These are phyloP conservation scores for Waitea zeae DNA, from an alignment of 1,284 basidiomycete genomes.

Conservation along the genomic window DNA sequence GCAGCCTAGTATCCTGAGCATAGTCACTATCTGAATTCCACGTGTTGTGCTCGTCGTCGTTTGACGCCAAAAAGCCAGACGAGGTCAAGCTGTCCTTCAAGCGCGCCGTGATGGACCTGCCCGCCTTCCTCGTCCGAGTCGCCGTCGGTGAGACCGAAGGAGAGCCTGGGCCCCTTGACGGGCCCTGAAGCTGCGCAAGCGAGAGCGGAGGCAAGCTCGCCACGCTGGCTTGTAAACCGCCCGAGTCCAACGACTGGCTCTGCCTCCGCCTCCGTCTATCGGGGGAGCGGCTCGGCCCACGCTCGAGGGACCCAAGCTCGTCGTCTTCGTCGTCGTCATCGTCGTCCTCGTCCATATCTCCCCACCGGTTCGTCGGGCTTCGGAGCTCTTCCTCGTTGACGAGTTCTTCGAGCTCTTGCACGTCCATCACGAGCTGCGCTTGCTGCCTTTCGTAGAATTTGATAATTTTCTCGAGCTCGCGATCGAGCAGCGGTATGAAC, in stretches of 20 bases:
- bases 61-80: constrained; percentile 7
- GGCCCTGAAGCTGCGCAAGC: constrained; percentile 3
- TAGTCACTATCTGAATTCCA: constrained; percentile 80
- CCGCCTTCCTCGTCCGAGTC: constrained; percentile 14
- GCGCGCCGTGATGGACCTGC: constrained; percentile 23
- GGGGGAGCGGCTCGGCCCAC: neutral
- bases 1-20: constrained; percentile 75
- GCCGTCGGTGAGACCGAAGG: constrained; percentile 7
- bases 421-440: constrained; percentile 48
- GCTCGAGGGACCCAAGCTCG: constrained; percentile 28
- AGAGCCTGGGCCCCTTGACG: constrained; percentile 16
- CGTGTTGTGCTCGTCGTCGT: constrained; percentile 24
- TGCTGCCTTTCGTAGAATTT: constrained; percentile 72
- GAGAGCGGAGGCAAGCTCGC: constrained; percentile 3
- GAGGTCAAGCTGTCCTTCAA: constrained; percentile 36
- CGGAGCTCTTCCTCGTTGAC: constrained; percentile 48
- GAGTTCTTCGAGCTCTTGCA: constrained; percentile 48
- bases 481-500: constrained; percentile 67
- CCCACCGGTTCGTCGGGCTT: constrained; percentile 30
- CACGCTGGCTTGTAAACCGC: constrained; percentile 6
- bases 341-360: constrained; percentile 22
- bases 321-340: constrained; percentile 36
- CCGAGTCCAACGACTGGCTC: constrained; percentile 1
- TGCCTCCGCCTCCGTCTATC: constrained; percentile 5
- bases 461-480: constrained; percentile 72